Evolutionary conservation across 805 yeast species (phyloP).

Genomic region (Babjeviella inositovora): DNA sequence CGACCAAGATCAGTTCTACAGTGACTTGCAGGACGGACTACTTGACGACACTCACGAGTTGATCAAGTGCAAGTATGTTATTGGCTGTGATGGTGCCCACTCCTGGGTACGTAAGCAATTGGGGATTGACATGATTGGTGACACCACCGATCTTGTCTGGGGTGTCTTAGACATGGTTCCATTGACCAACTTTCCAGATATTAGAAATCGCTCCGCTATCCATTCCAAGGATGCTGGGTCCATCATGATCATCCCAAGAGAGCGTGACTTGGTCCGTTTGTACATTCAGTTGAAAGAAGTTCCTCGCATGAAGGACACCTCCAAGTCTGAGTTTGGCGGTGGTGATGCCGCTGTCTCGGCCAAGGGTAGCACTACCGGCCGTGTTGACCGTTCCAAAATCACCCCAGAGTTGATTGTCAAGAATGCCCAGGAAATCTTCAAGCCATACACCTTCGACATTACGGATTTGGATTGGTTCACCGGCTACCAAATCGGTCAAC

Average conservation of each 20-base stretch:
- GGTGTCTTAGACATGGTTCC: conserved; percentile 17
- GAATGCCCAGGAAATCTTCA: conserved; percentile 7
- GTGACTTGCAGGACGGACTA: conserved; percentile 1
- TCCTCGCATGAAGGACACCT: conserved; percentile 4
- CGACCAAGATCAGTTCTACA: conserved; percentile 8
- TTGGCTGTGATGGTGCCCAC: conserved; percentile 16
- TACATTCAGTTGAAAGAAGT: conserved; percentile 12
- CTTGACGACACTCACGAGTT: conserved; percentile 5
- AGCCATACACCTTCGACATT: conserved; percentile 9
- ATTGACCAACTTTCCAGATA: conserved; percentile 16
- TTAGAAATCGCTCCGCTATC: conserved; percentile 13
- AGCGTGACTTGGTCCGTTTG: conserved; percentile 12
- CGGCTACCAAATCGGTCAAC: conserved; percentile 15
- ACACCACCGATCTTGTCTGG: conserved; percentile 15
- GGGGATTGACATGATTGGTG: conserved; percentile 15
- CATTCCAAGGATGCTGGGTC: conserved; percentile 13
- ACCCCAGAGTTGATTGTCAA: conserved; percentile 13
- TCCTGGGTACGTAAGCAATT: conserved; percentile 14
- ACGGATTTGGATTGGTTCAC: conserved; percentile 12
- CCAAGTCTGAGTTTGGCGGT: conserved; percentile 1
- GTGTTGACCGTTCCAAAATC: conserved; percentile 13
- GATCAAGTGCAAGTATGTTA: conserved; percentile 12
- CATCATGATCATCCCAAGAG: conserved; percentile 16
- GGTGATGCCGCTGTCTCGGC: conserved; percentile 1
- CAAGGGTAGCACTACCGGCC: conserved; percentile 3